Percentiles rank a stretch among this genome's conserved stretches.
Conservation (phyloP, 2,329 filamentous ascomycete species). For the Daldinia sp. region DNA sequence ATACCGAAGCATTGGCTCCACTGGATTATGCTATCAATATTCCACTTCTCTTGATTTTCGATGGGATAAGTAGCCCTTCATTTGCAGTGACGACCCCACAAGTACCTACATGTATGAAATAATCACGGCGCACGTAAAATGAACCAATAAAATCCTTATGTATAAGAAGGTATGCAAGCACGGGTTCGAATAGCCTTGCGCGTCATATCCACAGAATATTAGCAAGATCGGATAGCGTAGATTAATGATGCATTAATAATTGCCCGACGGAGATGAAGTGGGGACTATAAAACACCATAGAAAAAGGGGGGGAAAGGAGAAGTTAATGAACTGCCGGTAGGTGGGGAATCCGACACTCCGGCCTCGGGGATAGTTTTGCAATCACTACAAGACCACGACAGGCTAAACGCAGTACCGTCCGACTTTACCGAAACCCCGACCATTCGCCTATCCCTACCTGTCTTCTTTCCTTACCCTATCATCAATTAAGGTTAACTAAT, state of each 20-base stretch:
- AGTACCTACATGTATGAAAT: neutral
- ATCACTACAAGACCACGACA: constrained; percentile 20
- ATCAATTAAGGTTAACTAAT: neutral
- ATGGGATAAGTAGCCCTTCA: neutral
- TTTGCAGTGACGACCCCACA: neutral
- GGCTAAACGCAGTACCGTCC: constrained; percentile 33
- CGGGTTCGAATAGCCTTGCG: neutral
- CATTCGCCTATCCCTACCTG: constrained; percentile 7
- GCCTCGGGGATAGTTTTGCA: constrained; percentile 28
- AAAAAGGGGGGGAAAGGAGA: constrained; percentile 8
- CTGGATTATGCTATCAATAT: neutral
- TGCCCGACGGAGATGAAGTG: neutral
- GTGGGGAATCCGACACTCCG: constrained; percentile 35
- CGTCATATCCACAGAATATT: neutral
- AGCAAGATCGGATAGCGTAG: neutral
- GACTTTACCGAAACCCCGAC: constrained; percentile 35
- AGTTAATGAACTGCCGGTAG: constrained; percentile 32
- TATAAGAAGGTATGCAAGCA: neutral
- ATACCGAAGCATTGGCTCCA: neutral
- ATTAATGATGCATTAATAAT: constrained; percentile 7
- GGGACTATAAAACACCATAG: constrained; percentile 23
- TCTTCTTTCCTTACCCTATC: constrained; percentile 1
- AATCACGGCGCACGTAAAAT: neutral
- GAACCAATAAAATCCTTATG: neutral
- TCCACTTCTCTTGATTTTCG: neutral